Base-by-base conservation (phyloP, 2,329 filamentous ascomycete species). In the Cordyceps pruinosa region DNA sequence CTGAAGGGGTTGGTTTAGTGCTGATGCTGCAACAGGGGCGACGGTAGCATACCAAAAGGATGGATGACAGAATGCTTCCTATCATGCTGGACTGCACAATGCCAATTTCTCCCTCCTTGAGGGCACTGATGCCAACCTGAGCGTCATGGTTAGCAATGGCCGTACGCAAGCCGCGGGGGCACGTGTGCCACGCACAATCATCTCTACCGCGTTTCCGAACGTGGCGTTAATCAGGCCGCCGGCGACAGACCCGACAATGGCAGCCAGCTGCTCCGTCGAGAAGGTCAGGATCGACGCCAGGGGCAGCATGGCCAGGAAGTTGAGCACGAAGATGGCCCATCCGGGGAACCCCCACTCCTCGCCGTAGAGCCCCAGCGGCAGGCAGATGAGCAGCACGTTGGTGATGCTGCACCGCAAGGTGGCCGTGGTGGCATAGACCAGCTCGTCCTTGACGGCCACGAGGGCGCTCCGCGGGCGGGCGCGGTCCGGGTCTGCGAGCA, bases 141-240 rank as follows among this genome's bases (percentile, higher is more conserved):
- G 21, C 8, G 1, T 13, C n/a, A 41, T 19, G 19, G 25, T 56
- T n/a, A 53, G 32, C 41, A 21, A 35, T 26, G 50, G 37, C 1
- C 17, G 23, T 2, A 10, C 21, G 9, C 30, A 26, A 25, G 12
- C 19, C 5, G 10, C 28, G 2, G 35, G 13, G 26, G 26, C 19
- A 32, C n/a, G 10, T 23, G 4, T 2, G 6, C 10, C 21, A 47
- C 59, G 5, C 48, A 83, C 83, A 70, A 86, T 86, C 60, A 86
- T 69, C 65, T 86, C 83, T 25, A 86, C 83, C 2, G 83, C 83
- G 72, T 86, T 86, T 57, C 83, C 83, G 69, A 86, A 86, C 0
- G 83, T 85, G 28, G 83, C 83, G 71, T 86, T 86, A 75, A 86
- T 77, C 67, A 86, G 64, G 15, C 83, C 83, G 57, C 83, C 83